A percentile compares a stretch with the other conserved stretches of the same genome.
These are phyloP conservation scores for Candida sanyiensis DNA, from an alignment of 805 yeast species.

Conservation along the genomic window DNA sequence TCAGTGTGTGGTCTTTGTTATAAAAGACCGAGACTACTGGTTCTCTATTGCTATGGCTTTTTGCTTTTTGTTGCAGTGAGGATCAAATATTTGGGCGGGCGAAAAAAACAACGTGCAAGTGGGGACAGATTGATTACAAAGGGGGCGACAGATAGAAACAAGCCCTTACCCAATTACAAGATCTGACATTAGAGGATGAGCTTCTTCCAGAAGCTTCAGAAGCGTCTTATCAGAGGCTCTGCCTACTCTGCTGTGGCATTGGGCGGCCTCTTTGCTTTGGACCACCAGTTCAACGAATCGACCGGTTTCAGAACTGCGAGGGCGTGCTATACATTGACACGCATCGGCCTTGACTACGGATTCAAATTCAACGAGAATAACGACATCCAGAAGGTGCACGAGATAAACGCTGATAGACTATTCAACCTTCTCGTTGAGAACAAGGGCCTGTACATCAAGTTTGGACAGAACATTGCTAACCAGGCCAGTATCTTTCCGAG, in stretches of 20 bases:
- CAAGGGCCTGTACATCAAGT: slow-evolving; percentile 63
- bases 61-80: too few species aligned
- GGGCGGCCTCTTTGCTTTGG: slow-evolving; percentile 27
- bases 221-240: background rate
- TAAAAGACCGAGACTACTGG: too few species aligned
- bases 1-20: background rate
- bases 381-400: slow-evolving; percentile 53
- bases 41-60: too few species aligned
- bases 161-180: too few species aligned
- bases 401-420: slow-evolving; percentile 47
- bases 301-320: slow-evolving; percentile 46
- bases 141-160: too few species aligned
- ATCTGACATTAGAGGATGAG: too few species aligned
- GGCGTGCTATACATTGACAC: slow-evolving; percentile 40
- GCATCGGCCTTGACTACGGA: slow-evolving; percentile 59
- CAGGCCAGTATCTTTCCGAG: slow-evolving; percentile 65
- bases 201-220: background rate
- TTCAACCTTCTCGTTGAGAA: slow-evolving; percentile 40
- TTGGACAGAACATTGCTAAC: slow-evolving; percentile 77
- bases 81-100: too few species aligned
- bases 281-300: slow-evolving; percentile 40
- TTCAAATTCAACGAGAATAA: slow-evolving; percentile 39
- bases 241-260: slow-evolving; percentile 7
- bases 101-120: too few species aligned
- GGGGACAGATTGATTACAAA: too few species aligned